Percentiles rank a stretch among this genome's conserved stretches.
These are phyloP conservation scores for Pseudogymnoascus pannorum DNA, from an alignment of 2,329 filamentous ascomycete species.

Conservation along the genomic window DNA sequence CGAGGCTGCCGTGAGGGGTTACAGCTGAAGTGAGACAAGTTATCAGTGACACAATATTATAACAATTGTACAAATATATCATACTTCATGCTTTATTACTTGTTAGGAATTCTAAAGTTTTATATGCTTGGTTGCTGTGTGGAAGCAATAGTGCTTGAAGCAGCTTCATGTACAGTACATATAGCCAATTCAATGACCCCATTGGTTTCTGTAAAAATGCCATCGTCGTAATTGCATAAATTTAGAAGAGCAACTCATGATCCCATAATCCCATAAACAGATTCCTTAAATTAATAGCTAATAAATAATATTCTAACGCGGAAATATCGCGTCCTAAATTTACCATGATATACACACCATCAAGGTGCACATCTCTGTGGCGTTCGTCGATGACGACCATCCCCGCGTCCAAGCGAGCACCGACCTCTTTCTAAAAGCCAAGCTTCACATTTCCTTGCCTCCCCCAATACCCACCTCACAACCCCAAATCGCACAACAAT, in stretches of 20 bases:
- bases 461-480: neutral
- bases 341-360: neutral
- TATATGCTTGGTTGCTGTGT: neutral
- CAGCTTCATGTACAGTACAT: neutral
- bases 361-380: neutral
- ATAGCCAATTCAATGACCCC: neutral
- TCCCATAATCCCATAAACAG: neutral
- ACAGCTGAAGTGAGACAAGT: neutral
- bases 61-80: neutral
- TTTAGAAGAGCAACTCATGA: neutral
- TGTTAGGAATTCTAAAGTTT: neutral
- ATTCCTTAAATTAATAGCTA: neutral
- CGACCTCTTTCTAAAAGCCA: neutral
- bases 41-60: neutral
- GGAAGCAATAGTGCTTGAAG: neutral
- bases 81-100: neutral
- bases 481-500: neutral
- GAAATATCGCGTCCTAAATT: neutral
- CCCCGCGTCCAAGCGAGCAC: neutral
- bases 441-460: slow-evolving; percentile 1
- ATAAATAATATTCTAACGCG: neutral
- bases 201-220: neutral
- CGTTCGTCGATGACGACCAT: neutral
- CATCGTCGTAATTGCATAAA: neutral
- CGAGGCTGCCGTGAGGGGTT: neutral